Evolutionary conservation across 257 asterid species (phyloP), one percentile per base, ranked within the genome.

Genomic region (Gentiana dahurica): DNA sequence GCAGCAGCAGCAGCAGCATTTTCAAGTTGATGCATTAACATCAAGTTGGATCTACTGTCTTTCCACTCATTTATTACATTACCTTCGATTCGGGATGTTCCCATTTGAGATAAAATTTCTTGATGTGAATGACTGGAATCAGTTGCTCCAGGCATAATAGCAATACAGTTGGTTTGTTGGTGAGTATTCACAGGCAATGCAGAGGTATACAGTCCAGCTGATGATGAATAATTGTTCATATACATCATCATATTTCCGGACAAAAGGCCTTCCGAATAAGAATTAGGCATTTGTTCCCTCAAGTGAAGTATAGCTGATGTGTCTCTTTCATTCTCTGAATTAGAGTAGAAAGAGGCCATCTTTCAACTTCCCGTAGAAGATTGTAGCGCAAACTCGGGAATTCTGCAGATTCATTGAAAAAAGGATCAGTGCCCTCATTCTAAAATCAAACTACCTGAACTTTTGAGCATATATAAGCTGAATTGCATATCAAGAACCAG

Each of bases 341-440:
- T 68, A 1, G 95, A 83, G 53, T 76, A 74, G 62, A 71, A 83
- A 44, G 87, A 65, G 11, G 81, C 83, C 97, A 86, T 82, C 56
- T 65, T 47, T 33, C 47, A 49, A 46, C 12, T 58, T 11, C 4
- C 47, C 54, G n/a, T 54, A 1, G 50, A 57, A 51, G 68, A 62
- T 36, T 24, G 24, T 24, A 24, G 0, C 24, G 24, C 24, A 24
- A 24, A 24, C 24, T 24, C 24, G 24, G 24, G 24, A 24, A 24
- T 33, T 54, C 56, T 63, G 61, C 61, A 63, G 12, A 8, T 57
- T 54, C 43, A 33, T 12, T 8, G 2, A 13, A 36, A 46, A 15
- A 63, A 46, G 36, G 12, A 34, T 53, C 32, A 54, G 46, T 41
- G 46, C 46, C 24, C 46, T 41, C 46, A 41, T 10, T 41, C 9